Base-by-base conservation (phyloP, 1,284 basidiomycete genomes). In the Sporisorium scitamineum region DNA sequence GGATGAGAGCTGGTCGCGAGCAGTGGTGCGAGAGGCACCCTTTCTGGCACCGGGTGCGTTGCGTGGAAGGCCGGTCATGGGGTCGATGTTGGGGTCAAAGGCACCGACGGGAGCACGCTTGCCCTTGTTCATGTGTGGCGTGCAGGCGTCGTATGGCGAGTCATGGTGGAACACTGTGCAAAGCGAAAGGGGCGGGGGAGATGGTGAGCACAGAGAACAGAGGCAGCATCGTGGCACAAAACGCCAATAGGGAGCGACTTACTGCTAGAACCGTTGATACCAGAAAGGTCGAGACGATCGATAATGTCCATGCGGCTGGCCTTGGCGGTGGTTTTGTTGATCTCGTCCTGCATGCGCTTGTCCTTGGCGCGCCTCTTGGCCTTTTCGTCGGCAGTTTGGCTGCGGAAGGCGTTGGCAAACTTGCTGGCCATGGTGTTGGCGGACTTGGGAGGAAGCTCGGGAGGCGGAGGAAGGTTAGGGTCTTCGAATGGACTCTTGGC, bases 81-180 rank as follows among this genome's bases (percentile, higher is more conserved):
- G 81, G 51, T 84, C 82, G n/a, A 79, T 64, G 48, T 73, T 80
- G 39, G 80, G 76, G 47, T 82, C 82, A 42, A 85, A 85, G 1
- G 83, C 83, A 22, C 69, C 65, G 31, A 85, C 81, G 26, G 83
- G 83, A 8, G 83, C 82, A 4, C 69, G 64, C 37, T 72, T 73
- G 39, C 59, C 61, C 32, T 66, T 63, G 76, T 85, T 85, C 64
- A 69, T 65, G 65, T 83, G 82, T 11, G 82, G 82, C 0, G 80
- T 70, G 63, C 81, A 82, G 9, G 83, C 83, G 48, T 85, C 83
- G 62, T 85, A 85, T 0, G 83, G 83, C 51, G 82, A 84, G 62
- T 85, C 83, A 61, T 85, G 83, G 61, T 85, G 83, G 68, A 85
- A 85, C 69, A 85, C 64, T 76, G 61, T 26, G 8, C 16, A 24